Evolutionary conservation across 768 basidiomycete genomes (phyloP), one percentile per base, ranked within the genome.

Genomic region (Boletus rubroflammeus): DNA sequence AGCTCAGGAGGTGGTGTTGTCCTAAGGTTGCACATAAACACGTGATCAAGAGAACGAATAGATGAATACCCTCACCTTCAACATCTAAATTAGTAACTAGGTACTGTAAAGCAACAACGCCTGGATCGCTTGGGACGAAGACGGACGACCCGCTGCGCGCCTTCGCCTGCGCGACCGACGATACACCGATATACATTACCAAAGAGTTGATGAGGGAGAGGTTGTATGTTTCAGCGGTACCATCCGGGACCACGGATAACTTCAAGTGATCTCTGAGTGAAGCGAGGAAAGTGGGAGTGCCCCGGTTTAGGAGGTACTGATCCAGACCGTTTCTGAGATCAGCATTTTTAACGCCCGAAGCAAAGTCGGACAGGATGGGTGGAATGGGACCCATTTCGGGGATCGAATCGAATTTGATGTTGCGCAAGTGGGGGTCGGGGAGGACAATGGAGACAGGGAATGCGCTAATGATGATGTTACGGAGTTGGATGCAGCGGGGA

Each of bases 111-210:
- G 90, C 82, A 53, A 88, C 82, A 40, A 93, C 93, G 45, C 94
- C 90, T 17, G 90, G 88, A 62, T 93, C 90, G 40, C 80, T 84
- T 10, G 88, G 69, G 52, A 89, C 81, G 71, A 98, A 99, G 51
- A 88, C 76, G 10, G 88, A 82, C 19, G 85, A 82, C 19, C 92
- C 91, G 62, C 85, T 93, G 69, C 85, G 80, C 2, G 90, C 86
- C 67, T 94, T 93, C 41, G 88, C 85, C 70, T 94, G 88, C 13
- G 89, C 90, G 43, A 97, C 88, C 28, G 93, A 90, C 13, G 90
- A 91, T 21, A 93, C 88, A n/a, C 94, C 95, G 49, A 94, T 84
- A 73, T 94, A 98, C 83, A 98, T 89, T 61, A 97, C 94, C 58
- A 98, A 78, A 23, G 95, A 86, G 68, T 98, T 98, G 67, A 98